Percentiles rank a stretch among this genome's conserved stretches.
These are phyloP conservation scores for Fusarium sp. DNA, from an alignment of 2,329 filamentous ascomycete genomes.

Conservation along the genomic window DNA sequence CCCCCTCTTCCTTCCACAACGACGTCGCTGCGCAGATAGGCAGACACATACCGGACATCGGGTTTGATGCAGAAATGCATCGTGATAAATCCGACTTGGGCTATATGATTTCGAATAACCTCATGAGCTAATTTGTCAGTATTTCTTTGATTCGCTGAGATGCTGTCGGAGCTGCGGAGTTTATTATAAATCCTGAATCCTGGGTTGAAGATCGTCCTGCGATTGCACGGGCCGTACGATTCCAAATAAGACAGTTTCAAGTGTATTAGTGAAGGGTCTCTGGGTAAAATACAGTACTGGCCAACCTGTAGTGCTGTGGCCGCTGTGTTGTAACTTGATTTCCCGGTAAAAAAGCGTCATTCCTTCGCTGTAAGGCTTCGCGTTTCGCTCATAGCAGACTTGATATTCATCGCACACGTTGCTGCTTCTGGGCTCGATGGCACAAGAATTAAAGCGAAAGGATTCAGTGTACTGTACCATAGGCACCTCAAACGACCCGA, in stretches of 20 bases:
- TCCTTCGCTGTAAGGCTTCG: background rate
- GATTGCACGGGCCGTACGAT: conserved; percentile 15
- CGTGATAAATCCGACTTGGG: background rate
- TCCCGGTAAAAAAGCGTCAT: background rate
- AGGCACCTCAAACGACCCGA: conserved; percentile 7
- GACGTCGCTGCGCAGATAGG: conserved; percentile 30
- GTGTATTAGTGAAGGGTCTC: conserved; percentile 17
- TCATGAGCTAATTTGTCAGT: conserved; percentile 16
- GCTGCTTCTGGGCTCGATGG: background rate
- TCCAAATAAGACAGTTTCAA: conserved; percentile 35
- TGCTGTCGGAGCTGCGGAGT: conserved; percentile 25
- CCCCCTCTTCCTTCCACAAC: conserved; percentile 33
- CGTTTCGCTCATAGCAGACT: background rate
- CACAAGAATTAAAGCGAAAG: conserved; percentile 10
- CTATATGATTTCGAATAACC: conserved; percentile 3
- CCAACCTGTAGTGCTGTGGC: background rate
- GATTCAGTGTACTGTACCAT: conserved; percentile 13
- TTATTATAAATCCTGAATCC: conserved; percentile 22
- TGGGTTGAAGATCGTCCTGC: conserved; percentile 10
- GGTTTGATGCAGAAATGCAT: background rate
- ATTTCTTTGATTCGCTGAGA: conserved; percentile 3
- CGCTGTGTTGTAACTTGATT: background rate
- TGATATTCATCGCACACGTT: background rate
- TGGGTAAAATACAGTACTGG: background rate
- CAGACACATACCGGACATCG: conserved; percentile 8